A percentile compares a stretch with the other conserved stretches of the same genome.
Evolutionary conservation across 2,329 filamentous ascomycete genomes (phyloP).

Genomic region (Dactylonectria estremocensis): DNA sequence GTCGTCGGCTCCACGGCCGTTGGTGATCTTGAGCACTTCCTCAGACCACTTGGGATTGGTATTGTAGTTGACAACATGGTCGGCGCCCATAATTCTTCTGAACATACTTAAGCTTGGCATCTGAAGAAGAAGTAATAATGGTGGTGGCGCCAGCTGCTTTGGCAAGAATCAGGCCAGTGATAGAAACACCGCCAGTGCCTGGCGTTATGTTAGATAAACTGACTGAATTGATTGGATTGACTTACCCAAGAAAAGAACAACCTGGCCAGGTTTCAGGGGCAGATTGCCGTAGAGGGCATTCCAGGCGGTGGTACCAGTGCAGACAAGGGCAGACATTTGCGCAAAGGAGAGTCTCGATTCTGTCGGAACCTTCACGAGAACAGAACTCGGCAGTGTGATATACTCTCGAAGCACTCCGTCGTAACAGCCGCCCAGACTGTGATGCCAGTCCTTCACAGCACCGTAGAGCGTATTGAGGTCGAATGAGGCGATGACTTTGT

Average conservation of each 20-base stretch:
- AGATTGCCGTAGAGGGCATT: constrained; percentile 61
- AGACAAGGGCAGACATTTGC: constrained; percentile 58
- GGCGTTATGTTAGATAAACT: too few species aligned
- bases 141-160: constrained; percentile 62
- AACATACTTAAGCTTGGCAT: constrained; percentile 60
- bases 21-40: constrained; percentile 61
- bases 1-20: constrained; percentile 59
- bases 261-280: constrained; percentile 58
- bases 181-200: constrained; percentile 64
- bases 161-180: constrained; percentile 62
- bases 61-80: constrained; percentile 65
- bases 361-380: constrained; percentile 57
- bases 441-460: constrained; percentile 34
- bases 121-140: constrained; percentile 66
- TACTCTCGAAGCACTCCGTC: constrained; percentile 61
- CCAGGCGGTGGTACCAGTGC: constrained; percentile 65
- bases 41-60: constrained; percentile 60
- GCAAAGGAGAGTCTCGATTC: constrained; percentile 52
- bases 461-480: constrained; percentile 48
- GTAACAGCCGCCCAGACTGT: constrained; percentile 47
- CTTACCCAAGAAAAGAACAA: constrained; percentile 54
- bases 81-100: constrained; percentile 59
- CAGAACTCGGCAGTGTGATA: constrained; percentile 57
- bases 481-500: constrained; percentile 50
- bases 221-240: not conserved